Conservation (phyloP, 1,284 basidiomycete species). For the Sporisorium reilianum region DNA sequence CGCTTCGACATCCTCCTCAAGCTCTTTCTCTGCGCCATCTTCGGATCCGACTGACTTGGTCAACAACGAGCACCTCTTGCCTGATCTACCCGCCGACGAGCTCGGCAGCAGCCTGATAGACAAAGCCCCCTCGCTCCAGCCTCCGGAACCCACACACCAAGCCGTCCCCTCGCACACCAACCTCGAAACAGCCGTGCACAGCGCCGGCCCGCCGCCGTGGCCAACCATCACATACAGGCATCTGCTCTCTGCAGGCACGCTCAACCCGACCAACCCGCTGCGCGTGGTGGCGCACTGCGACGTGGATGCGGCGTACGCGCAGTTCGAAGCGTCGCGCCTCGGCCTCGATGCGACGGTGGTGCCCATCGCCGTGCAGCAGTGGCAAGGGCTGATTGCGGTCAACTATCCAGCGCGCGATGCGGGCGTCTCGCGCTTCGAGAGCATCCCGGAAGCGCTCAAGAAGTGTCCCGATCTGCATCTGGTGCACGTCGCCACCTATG, state of each 20-base stretch:
- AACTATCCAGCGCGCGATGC: slow-evolving; percentile 93
- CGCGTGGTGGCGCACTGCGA: slow-evolving; percentile 86
- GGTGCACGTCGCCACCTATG: slow-evolving; percentile 90
- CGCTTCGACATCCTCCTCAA: slow-evolving; percentile 10
- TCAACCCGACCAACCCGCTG: slow-evolving; percentile 69
- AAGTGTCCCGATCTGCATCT: slow-evolving; percentile 87
- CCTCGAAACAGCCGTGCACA: slow-evolving; percentile 35
- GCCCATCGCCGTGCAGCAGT: slow-evolving; percentile 92
- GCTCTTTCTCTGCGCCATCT: not conserved
- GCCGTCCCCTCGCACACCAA: slow-evolving; percentile 41
- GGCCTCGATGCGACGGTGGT: slow-evolving; percentile 77
- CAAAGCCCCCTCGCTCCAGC: slow-evolving; percentile 29
- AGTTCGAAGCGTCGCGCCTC: slow-evolving; percentile 87
- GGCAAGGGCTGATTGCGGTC: slow-evolving; percentile 88
- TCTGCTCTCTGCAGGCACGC: slow-evolving; percentile 59
- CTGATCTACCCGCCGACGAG: slow-evolving; percentile 19
- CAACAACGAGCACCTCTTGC: slow-evolving; percentile 18
- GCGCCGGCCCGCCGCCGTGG: slow-evolving; percentile 42
- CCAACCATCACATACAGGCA: slow-evolving; percentile 59
- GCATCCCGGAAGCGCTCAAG: slow-evolving; percentile 73
- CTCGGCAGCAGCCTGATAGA: slow-evolving; percentile 32
- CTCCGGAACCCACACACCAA: slow-evolving; percentile 26
- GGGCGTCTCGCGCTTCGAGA: slow-evolving; percentile 79
- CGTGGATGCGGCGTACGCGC: slow-evolving; percentile 69
- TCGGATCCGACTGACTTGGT: slow-evolving; percentile 2